Conservation (phyloP, 345 rosid species). For the Populus nigra region DNA sequence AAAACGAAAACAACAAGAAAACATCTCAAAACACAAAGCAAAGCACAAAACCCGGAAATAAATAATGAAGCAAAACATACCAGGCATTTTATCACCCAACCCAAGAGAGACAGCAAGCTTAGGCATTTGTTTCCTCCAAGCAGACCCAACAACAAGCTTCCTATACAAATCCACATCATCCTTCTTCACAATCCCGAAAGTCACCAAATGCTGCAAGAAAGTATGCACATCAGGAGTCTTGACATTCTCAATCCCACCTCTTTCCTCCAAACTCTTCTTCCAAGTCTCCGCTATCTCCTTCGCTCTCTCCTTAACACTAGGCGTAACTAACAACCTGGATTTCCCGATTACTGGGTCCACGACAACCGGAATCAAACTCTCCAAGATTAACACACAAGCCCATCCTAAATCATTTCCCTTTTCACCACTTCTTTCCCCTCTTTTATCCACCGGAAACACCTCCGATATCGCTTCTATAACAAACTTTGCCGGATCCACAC, state of each 20-base stretch:
- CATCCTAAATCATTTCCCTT: constrained; percentile 74
- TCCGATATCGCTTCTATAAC: constrained; percentile 84
- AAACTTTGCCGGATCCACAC: constrained; percentile 86
- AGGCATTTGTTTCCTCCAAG: constrained; percentile 99
- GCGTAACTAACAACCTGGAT: constrained; percentile 72
- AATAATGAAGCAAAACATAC: constrained; percentile 38
- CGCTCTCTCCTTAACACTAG: constrained; percentile 64
- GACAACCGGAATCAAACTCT: constrained; percentile 81
- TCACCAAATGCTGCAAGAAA: constrained; percentile 90
- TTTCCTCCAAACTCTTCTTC: constrained; percentile 86
- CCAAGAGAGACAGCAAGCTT: constrained; percentile 94
- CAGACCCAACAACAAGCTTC: constrained; percentile 91
- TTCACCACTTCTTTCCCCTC: constrained; percentile 38
- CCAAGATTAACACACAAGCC: constrained; percentile 91
- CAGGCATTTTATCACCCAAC: constrained; percentile 89
- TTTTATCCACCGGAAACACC: constrained; percentile 83
- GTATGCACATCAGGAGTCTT: constrained; percentile 97
- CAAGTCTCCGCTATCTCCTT: constrained; percentile 82
- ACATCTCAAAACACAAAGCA: not conserved
- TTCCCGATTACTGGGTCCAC: constrained; percentile 91
- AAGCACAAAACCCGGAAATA: not conserved
- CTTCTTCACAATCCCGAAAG: constrained; percentile 82
- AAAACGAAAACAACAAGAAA: not conserved
- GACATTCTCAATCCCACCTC: constrained; percentile 89
- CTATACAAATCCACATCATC: constrained; percentile 74